These are phyloP conservation scores for Colletotrichum salicis DNA, from an alignment of 2,329 filamentous ascomycete species.

Conservation along the genomic window DNA sequence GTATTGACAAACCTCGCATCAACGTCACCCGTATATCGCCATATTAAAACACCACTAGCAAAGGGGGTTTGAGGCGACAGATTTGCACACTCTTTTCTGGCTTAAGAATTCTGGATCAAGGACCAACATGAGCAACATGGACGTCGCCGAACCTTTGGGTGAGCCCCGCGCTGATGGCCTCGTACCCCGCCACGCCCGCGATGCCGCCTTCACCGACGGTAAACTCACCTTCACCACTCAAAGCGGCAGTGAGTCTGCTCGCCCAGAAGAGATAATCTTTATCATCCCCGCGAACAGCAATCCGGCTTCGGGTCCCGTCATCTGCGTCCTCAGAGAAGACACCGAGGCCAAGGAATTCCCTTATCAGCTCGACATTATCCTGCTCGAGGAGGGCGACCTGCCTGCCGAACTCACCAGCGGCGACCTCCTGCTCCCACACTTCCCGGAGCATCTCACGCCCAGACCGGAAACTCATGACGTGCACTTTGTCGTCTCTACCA, in stretches of 20 bases:
- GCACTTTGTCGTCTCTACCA: conserved; percentile 75
- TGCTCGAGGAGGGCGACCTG: conserved; percentile 44
- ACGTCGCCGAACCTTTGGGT: conserved; percentile 13
- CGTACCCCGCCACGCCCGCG: conserved; percentile 24
- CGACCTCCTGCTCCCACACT: conserved; percentile 46
- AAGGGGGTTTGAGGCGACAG: neutral
- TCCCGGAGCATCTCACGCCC: conserved; percentile 51
- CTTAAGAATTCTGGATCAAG: neutral
- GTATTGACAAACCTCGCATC: neutral
- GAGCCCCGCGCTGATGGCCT: conserved; percentile 26
- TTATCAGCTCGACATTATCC: conserved; percentile 44
- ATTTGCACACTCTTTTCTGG: neutral
- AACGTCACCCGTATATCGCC: neutral
- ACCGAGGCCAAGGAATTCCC: conserved; percentile 40
- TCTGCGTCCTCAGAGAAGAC: conserved; percentile 53
- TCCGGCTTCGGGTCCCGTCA: conserved; percentile 36
- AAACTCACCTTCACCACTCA: conserved; percentile 25
- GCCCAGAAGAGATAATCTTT: conserved; percentile 41
- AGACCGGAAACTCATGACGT: conserved; percentile 43
- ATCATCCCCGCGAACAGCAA: conserved; percentile 27
- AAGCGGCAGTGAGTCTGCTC: conserved; percentile 25
- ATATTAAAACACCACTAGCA: neutral
- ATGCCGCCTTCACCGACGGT: conserved; percentile 30
- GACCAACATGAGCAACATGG: neutral
- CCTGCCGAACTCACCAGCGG: conserved; percentile 50